Conservation (phyloP, 306 rosid genomes). For the Pachyrhizus erosus region DNA sequence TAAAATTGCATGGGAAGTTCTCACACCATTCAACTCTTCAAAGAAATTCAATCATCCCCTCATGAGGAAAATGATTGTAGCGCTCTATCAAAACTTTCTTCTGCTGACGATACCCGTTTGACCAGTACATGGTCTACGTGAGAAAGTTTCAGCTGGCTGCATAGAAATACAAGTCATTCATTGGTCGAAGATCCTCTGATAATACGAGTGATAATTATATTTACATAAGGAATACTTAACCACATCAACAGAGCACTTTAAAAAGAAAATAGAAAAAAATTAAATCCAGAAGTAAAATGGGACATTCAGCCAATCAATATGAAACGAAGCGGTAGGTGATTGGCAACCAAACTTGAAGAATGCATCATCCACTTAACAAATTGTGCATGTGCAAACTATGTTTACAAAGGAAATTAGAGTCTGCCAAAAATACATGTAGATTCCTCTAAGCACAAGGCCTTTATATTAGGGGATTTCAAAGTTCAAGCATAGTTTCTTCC, state of each 20-base stretch:
- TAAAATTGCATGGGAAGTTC: constrained; percentile 47
- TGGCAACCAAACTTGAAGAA: constrained; percentile 7
- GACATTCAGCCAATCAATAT: background rate
- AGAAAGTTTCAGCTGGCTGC: constrained; percentile 94
- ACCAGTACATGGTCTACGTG: constrained; percentile 90
- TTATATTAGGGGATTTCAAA: background rate
- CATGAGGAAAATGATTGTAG: constrained; percentile 76
- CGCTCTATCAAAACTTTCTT: constrained; percentile 91
- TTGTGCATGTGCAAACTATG: constrained; percentile 6
- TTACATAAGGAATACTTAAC: constrained; percentile 11
- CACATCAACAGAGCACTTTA: constrained; percentile 4
- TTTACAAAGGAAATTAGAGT: background rate
- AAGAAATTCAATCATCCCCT: constrained; percentile 35
- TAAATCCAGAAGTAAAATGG: background rate
- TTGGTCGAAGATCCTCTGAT: background rate
- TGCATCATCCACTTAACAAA: background rate
- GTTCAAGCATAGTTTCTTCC: background rate
- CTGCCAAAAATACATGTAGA: background rate
- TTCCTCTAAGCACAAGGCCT: constrained; percentile 13
- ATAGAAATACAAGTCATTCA: constrained; percentile 41
- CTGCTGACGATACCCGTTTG: constrained; percentile 75
- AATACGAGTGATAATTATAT: background rate
- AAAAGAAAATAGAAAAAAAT: constrained; percentile 1
- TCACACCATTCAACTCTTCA: constrained; percentile 44
- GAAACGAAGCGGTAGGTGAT: background rate